Conservation (phyloP, 495 filamentous ascomycete genomes). For the Xylaria castorea region DNA sequence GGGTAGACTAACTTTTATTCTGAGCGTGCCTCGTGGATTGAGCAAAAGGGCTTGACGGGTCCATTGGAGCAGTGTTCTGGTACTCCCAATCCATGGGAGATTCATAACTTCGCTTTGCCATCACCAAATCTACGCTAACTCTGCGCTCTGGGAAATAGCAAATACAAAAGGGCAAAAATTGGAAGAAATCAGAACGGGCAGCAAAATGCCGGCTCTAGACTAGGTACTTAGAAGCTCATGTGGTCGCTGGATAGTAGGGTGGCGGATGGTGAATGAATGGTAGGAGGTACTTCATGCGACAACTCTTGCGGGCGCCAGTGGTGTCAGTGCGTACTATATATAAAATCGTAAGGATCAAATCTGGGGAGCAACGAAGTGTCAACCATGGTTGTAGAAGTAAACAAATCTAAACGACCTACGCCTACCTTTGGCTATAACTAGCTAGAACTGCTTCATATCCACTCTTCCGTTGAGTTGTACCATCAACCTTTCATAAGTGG, state of each 20-base stretch:
- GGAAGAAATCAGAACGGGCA: neutral
- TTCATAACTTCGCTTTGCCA: slow-evolving; percentile 54
- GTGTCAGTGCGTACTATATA: neutral
- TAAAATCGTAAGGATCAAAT: neutral
- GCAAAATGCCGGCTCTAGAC: neutral
- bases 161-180: neutral
- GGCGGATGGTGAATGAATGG: neutral
- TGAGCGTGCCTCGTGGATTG: slow-evolving; percentile 39
- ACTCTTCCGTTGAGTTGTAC: neutral
- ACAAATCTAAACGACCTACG: slow-evolving; percentile 2
- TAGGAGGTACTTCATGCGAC: neutral
- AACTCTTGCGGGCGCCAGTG: neutral
- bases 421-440: neutral
- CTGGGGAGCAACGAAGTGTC: neutral
- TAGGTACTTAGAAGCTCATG: neutral
- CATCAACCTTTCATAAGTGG: neutral
- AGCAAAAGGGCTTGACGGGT: slow-evolving; percentile 55
- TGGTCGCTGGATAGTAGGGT: neutral
- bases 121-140: slow-evolving; percentile 24
- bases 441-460: neutral
- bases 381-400: slow-evolving; percentile 16
- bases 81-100: slow-evolving; percentile 61
- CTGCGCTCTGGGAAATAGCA: slow-evolving; percentile 8
- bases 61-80: slow-evolving; percentile 50
- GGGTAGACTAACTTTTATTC: slow-evolving; percentile 31